Evolutionary conservation across 768 basidiomycete species (phyloP), one percentile per base, ranked within the genome.

Genomic region (Tephrocybe rancida): DNA sequence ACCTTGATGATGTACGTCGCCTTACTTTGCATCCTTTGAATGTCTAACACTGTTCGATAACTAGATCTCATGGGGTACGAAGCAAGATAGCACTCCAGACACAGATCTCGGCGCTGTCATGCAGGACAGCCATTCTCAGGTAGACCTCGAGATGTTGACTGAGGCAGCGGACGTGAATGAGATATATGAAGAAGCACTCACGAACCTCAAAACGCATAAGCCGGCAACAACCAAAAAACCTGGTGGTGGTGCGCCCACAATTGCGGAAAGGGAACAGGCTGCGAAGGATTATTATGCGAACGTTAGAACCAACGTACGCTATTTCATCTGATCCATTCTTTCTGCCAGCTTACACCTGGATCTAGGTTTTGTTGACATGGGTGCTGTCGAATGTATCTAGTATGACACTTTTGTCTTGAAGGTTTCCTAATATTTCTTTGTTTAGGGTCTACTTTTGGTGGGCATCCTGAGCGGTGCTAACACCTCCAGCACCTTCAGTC

Each of bases 61-160:
- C 3, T 62, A 90, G 88, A 91, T 92, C 38, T 92, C 92, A 22
- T 92, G 95, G 95, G 95, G 95, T 5, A 98, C 95, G n/a, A 98
- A 98, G 70, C 90, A 93, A 70, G 90, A 93, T 59, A 81, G 81
- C 8, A 72, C 79, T 2, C 78, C 82, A 0, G 86, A 89, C 47
- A 79, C 81, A 0, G 93, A 96, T 64, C 83, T 97, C 16, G 93
- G 93, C 9, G 84, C 85, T 6, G 90, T 95, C 43, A 82, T 85
- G 34, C 90, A 92, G 64, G 87, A 94, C 63, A 85, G 82, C 24
- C 77, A 88, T 62, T 86, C 85, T 13, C 85, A 90, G 60, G 93
- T 96, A 41, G 92, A 95, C 64, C 86, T 96, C 45, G 90, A 95
- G 68, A 82, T 95, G 69, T 79, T 88, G 21, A 85, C 89, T 0